Conservation (phyloP, 1,284 basidiomycete species). For the Omphalotus olearius region DNA sequence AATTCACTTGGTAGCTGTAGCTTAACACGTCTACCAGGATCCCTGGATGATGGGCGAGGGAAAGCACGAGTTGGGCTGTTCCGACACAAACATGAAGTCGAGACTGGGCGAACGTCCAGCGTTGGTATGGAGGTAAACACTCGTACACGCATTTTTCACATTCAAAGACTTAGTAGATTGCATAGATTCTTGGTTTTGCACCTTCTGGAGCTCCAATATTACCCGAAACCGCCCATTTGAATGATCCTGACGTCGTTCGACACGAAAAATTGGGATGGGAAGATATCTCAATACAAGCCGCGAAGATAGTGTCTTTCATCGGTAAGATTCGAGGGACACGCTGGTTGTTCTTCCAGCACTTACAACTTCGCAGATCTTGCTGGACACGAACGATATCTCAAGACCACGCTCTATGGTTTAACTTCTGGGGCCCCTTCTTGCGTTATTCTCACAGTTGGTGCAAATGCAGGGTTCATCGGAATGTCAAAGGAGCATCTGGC, state of each 20-base stretch:
- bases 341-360: neutral
- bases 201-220: conserved; percentile 73
- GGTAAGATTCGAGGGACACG: conserved; percentile 36
- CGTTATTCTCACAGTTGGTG: conserved; percentile 94
- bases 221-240: conserved; percentile 52
- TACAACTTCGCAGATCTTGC: conserved; percentile 62
- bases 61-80: conserved; percentile 91
- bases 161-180: neutral
- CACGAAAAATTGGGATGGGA: conserved; percentile 93
- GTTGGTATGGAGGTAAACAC: conserved; percentile 88
- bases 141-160: neutral
- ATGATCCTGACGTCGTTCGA: conserved; percentile 60
- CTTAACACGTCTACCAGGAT: conserved; percentile 47
- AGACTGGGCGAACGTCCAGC: conserved; percentile 91
- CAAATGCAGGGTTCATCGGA: conserved; percentile 92
- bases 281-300: conserved; percentile 86
- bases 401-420: conserved; percentile 94
- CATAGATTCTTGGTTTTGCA: conserved; percentile 82
- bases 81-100: conserved; percentile 96
- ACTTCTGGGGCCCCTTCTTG: conserved; percentile 95
- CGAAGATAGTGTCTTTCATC: conserved; percentile 95
- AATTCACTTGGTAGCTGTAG: neutral
- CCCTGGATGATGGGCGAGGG: conserved; percentile 92
- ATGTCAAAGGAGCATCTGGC: conserved; percentile 99
- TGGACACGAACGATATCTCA: conserved; percentile 85